Base-by-base conservation (phyloP, 202 grass and related monocot species). In the Setaria viridis region DNA sequence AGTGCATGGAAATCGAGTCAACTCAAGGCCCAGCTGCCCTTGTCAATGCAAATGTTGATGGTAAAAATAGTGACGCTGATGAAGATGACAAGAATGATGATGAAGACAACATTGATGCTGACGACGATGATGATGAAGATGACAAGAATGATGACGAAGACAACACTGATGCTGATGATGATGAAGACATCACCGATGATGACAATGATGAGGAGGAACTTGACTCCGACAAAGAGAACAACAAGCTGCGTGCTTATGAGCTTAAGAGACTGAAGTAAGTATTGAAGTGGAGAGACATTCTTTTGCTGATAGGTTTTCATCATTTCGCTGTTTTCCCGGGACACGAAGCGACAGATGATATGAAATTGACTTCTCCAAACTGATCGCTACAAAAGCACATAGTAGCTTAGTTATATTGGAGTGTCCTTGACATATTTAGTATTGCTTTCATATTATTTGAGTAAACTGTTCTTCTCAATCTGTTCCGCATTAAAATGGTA, bases 1-100 rank as follows among this genome's bases (percentile, higher is more conserved):
- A 98, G 54, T 95, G 88, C 84, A 89, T 95, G 91, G 88, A 94
- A 74, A 94, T 91, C 82, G 95, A 98, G 84, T 66, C 86, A 76
- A 89, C 83, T 74, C 78, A 89, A 56, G 95, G 95, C 15, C 89
- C 95, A 32, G 74, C 74, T 85, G 88, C 75, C 79, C 89, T 95
- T 37, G 35, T 98, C 81, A 76, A 87, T 85, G 45, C 19, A 7
- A 82, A 86, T 60, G 56, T 55, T 70, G 64, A 86, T 65, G 82
- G 72, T 82, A 79, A 72, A 39, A 30, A 12, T 19, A 37, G 17
- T 39, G 72, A 77, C 17, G 49, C 42, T 70, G 50, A 20, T 49
- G 68, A 43, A 14, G 42, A 65, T 50, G 46, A 60, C 11, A n/a
- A 33, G 47, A 46, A 51, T 9, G 47, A 72, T 6, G 12, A 89